A percentile compares a stretch with the other conserved stretches of the same genome.
Conservation (phyloP, 2,329 filamentous ascomycete species). For the Pseudopyricularia javanii region DNA sequence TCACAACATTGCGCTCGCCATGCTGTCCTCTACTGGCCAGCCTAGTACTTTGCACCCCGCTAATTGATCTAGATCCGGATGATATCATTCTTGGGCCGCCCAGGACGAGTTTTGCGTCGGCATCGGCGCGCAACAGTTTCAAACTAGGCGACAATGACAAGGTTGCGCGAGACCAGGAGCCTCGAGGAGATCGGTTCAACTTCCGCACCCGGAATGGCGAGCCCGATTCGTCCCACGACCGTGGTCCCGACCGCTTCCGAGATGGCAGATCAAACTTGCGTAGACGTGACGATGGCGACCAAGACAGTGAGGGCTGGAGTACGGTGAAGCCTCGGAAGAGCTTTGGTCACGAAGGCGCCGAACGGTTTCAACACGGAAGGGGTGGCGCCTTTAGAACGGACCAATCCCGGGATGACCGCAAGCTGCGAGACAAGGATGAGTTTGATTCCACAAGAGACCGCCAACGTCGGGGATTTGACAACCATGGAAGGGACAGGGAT, state of each 20-base stretch:
- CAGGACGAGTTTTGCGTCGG: constrained; percentile 70
- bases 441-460: constrained; percentile 19
- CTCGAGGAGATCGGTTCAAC: constrained; percentile 42
- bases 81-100: constrained; percentile 80
- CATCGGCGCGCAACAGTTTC: constrained; percentile 42
- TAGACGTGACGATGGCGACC: constrained; percentile 41
- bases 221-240: constrained; percentile 26
- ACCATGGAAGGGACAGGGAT: constrained; percentile 28
- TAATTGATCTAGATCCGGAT: constrained; percentile 43
- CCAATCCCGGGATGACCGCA: constrained; percentile 29
- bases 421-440: constrained; percentile 33
- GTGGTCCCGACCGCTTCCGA: constrained; percentile 33
- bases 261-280: constrained; percentile 35
- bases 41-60: background rate
- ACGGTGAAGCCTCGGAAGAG: constrained; percentile 63
- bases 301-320: constrained; percentile 62
- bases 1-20: background rate
- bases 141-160: constrained; percentile 40
- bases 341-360: constrained; percentile 59
- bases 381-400: constrained; percentile 13
- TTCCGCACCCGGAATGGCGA: constrained; percentile 42
- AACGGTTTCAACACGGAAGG: constrained; percentile 57
- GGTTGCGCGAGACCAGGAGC: constrained; percentile 34
- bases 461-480: constrained; percentile 14
- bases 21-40: background rate